phyloP scores from a whole-genome alignment of 768 basidiomycete species.

The Tricholoma terreum region DNA sequence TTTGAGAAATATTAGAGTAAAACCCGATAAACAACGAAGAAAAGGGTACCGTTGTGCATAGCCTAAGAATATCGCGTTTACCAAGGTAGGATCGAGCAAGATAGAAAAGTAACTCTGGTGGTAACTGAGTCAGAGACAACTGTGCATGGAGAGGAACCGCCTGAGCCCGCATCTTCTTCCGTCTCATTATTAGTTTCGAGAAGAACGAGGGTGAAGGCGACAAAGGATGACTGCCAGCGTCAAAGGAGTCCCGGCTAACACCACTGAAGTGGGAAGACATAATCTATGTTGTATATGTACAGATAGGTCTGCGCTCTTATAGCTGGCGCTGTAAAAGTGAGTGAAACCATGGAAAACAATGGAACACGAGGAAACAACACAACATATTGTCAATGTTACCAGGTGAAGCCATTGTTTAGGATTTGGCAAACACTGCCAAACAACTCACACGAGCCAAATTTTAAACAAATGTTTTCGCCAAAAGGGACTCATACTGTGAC shows the following conservation, averaged over 20 bases:
- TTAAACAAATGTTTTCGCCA: too few species aligned
- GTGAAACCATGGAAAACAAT: too few species aligned
- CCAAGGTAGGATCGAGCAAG: constrained; percentile 10
- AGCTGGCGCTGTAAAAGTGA: not conserved
- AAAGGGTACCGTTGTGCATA: constrained; percentile 12
- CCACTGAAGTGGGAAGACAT: not conserved
- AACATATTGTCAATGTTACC: too few species aligned
- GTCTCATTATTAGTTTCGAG: not conserved
- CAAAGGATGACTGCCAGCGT: not conserved
- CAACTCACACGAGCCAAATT: too few species aligned
- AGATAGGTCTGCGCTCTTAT: not conserved
- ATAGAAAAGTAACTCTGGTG: constrained; percentile 11
- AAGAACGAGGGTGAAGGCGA: not conserved
- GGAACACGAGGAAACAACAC: too few species aligned
- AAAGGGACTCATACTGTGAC: too few species aligned
- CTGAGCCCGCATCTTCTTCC: not conserved
- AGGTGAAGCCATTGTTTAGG: too few species aligned
- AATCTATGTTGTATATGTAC: not conserved
- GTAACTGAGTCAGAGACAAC: constrained; percentile 1
- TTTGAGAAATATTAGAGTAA: not conserved
- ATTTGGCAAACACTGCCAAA: too few species aligned
- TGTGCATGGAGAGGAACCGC: not conserved
- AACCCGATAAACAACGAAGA: not conserved
- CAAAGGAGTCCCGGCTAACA: not conserved
- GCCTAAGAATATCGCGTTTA: constrained; percentile 12